A percentile compares a stretch with the other conserved stretches of the same genome.
These are phyloP conservation scores for Cucumis melo DNA, from an alignment of 306 rosid genomes.

Conservation along the genomic window DNA sequence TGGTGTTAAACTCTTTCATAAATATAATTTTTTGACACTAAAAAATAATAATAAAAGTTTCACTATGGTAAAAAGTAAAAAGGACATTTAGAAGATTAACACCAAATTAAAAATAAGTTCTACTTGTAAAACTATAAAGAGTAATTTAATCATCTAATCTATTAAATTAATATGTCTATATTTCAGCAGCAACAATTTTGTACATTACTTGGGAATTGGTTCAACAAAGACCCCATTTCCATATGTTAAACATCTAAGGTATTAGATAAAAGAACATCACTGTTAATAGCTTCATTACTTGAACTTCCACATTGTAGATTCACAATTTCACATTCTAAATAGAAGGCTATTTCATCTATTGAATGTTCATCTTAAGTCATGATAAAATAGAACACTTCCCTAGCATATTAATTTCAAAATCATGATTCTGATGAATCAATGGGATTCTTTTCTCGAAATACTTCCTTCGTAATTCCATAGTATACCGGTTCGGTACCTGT, in stretches of 20 bases:
- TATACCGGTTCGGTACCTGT: constrained; percentile 41
- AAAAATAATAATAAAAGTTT: too few relatives aligned
- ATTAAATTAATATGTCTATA: not conserved
- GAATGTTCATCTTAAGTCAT: not conserved
- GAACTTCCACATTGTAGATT: not conserved
- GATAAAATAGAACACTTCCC: not conserved
- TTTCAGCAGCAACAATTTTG: not conserved
- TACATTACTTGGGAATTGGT: not conserved
- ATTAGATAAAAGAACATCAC: not conserved
- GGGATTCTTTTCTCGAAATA: constrained; percentile 26
- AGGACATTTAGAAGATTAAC: not conserved
- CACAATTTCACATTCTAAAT: not conserved
- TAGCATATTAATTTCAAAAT: not conserved
- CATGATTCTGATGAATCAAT: not conserved
- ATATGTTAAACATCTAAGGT: not conserved
- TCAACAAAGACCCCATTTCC: not conserved
- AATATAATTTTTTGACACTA: too few relatives aligned
- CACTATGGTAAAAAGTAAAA: too few relatives aligned
- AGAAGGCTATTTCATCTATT: not conserved
- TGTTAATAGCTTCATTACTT: not conserved
- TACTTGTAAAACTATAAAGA: not conserved
- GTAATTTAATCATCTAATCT: not conserved
- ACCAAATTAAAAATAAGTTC: not conserved
- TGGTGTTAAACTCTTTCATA: too few relatives aligned
- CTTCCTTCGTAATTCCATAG: constrained; percentile 59